Evolutionary conservation across 2,329 filamentous ascomycete species (phyloP), one percentile per base, ranked within the genome.

Genomic region (Fusarium succisae): DNA sequence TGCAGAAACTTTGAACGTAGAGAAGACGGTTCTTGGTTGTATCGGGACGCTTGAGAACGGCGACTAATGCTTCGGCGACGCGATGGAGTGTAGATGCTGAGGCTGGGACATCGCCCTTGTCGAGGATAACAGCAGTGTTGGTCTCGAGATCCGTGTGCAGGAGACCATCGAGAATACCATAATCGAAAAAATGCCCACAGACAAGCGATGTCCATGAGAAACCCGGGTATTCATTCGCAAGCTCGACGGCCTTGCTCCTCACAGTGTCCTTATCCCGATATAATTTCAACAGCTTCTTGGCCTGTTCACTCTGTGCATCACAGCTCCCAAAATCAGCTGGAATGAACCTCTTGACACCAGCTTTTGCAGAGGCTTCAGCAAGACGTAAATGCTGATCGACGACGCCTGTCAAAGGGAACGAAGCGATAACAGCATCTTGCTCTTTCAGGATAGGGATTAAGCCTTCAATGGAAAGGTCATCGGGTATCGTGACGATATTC

Each of bases 311-410:
- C 48, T 78, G 75, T 3, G 82, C 81, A 66, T 83, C 82, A 57
- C 81, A 83, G 70, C 79, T 78, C 39, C 84, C 84, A 67, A 87
- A 92, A 73, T 92, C 90, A 20, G 88, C 87, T 5, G 90, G 90
- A 45, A 92, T 84, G 81, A 91, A 91, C 32, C 89, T 86, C 72
- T 88, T 85, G 5, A 92, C 89, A 28, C 90, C 89, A 9, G 89
- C 90, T 11, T 84, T 84, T 45, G 88, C 84, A 30, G 90, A 87
- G 1, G 90, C 91, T 57, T 91, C 87, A 50, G 90, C 86, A 62
- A 92, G 83, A 13, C 87, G 80, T 11, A 83, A 69, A 57, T 83
- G 82, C 62, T 81, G 78, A 37, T 83, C 82, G 45, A 91, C 82
- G 14, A 88, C 83, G 86, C 82, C n/a, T 83, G 71, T 39, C 2